phyloP scores from a whole-genome alignment of 441 rosid species.

The Eutrema salsugineum region DNA sequence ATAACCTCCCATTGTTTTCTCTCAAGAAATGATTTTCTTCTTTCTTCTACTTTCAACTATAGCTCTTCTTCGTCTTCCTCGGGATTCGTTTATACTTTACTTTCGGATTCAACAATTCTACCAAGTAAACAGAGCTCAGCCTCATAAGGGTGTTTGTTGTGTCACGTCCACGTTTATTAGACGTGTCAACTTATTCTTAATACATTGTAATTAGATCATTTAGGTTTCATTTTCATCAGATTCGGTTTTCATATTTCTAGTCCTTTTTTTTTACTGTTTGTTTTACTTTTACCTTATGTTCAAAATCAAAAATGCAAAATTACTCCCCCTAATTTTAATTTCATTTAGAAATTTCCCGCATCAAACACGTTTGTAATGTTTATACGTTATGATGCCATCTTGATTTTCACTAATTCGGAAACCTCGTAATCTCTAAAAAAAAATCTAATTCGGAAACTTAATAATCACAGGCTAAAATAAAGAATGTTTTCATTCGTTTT shows the following conservation, averaged over 20 bases:
- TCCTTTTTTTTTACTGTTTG: no score
- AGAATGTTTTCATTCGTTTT: neutral
- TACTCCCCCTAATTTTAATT: no score
- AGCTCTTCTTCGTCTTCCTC: slow-evolving; percentile 11
- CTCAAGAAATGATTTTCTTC: slow-evolving; percentile 3
- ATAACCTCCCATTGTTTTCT: slow-evolving; percentile 46
- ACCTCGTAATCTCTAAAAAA: neutral
- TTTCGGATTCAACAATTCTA: slow-evolving; percentile 5
- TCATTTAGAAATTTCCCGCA: no score
- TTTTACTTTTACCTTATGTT: no score
- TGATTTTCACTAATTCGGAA: neutral
- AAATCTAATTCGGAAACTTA: neutral
- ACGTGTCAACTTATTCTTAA: slow-evolving; percentile 16
- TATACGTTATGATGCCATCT: neutral
- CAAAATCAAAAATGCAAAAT: no score
- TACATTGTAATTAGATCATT: no score
- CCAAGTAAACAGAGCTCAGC: slow-evolving; percentile 1
- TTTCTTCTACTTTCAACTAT: neutral
- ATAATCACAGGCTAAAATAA: neutral
- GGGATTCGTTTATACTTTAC: slow-evolving; percentile 1
- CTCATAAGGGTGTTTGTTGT: neutral
- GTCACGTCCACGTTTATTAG: neutral
- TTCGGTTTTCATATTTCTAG: no score
- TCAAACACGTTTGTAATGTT: no score
- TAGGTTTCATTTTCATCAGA: no score